Base-by-base conservation (phyloP, 1,284 basidiomycete species). In the Fomes fomentarius region DNA sequence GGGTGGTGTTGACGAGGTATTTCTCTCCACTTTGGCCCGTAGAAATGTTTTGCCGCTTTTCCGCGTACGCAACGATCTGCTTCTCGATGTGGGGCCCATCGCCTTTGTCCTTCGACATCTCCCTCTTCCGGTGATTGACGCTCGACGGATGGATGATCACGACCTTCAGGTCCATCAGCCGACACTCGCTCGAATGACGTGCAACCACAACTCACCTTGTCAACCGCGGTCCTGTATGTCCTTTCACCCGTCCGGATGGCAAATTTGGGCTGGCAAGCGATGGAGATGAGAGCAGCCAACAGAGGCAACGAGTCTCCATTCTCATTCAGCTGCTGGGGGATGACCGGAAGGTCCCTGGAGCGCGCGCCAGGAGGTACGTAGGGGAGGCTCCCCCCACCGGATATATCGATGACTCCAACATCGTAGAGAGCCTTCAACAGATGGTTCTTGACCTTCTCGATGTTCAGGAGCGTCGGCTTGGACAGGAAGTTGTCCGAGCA, bases 221-320 rank as follows among this genome's bases (percentile, higher is more conserved):
- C 96, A 63, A 87, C 84, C 15, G 84, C 79, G 2, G 96, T 98
- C 21, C 93, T 80, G 63, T 89, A 88, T 1, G 78, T 79, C 68
- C 81, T 88, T 46, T 90, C 87, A 6, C 84, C 82, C n/a, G 83
- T 85, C 33, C 90, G 79, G 50, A 98, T 84, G 2, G 93, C 95
- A 74, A 95, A 97, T 71, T 97, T 96, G n/a, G 96, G 96, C 62
- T 95, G 93, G 0, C 84, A 85, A 0, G 93, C 93, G 49, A 94
- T 84, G 2, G 94, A 86, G 62, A 98, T 90, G 49, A 98, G 77
- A 1, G 91, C 93, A 11, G 91, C 87, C 17, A 97, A 76, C n/a
- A 98, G 72, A 14, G 96, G 90, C 6, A 87, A 71, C 37, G 87
- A 92, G 49, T 90, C 78, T 30, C 83, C 83, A 67, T 98, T 93